Evolutionary conservation across 768 basidiomycete genomes (phyloP).

Genomic region (Dioszegia aurantiaca): DNA sequence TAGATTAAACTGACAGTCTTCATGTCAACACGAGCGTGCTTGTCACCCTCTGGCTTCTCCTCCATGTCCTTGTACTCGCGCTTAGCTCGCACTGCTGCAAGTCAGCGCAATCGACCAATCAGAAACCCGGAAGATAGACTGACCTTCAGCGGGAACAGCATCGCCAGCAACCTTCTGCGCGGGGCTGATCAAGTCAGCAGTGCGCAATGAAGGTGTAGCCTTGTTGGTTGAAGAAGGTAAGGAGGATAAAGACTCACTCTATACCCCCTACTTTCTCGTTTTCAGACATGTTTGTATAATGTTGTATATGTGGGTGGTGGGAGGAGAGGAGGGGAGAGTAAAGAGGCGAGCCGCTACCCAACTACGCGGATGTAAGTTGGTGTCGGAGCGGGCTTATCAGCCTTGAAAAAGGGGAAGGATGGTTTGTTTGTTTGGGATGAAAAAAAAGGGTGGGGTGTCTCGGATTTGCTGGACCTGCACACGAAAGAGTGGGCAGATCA

Average conservation of each 20-base stretch:
- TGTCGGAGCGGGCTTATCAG: conserved; percentile 7
- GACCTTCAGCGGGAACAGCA: background rate
- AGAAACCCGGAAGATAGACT: background rate
- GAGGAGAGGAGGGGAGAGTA: background rate
- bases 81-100: conserved; percentile 41
- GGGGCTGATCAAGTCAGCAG: conserved; percentile 10
- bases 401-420: conserved; percentile 4
- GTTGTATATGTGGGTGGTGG: conserved; percentile 3
- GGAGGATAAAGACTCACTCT: background rate
- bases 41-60: conserved; percentile 44
- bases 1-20: conserved; percentile 38
- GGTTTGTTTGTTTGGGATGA: conserved; percentile 14
- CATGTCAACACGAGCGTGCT: conserved; percentile 48
- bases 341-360: conserved; percentile 14
- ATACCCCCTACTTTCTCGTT: conserved; percentile 15
- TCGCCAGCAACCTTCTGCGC: conserved; percentile 10
- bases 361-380: conserved; percentile 1
- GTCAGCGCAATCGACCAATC: background rate
- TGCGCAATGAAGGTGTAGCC: background rate
- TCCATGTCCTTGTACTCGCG: conserved; percentile 51
- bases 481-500: conserved; percentile 14
- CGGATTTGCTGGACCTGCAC: conserved; percentile 17
- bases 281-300: conserved; percentile 13
- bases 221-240: background rate
- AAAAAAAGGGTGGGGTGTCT: conserved; percentile 7